Evolutionary conservation across 495 filamentous ascomycete species (phyloP).

Genomic region (Melanomma pulvis-pyrius): DNA sequence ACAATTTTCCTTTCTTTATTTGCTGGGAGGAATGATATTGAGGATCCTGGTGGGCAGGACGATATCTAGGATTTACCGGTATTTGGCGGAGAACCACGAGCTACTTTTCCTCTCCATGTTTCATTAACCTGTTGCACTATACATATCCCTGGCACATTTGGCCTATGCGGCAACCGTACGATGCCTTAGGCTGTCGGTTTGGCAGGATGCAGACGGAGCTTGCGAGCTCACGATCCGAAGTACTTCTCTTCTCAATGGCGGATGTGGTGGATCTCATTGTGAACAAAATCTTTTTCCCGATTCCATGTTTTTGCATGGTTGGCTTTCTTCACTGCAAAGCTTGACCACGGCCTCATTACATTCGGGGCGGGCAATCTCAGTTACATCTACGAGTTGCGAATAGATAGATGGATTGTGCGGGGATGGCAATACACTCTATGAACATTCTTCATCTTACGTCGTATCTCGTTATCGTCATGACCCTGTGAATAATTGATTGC

Average conservation of each 20-base stretch:
- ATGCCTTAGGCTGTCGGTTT: not conserved
- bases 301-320: not conserved
- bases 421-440: not conserved
- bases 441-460: not conserved
- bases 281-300: not conserved
- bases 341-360: not conserved
- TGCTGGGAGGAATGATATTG: conserved; percentile 26
- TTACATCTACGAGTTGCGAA: conserved; percentile 6
- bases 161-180: not conserved
- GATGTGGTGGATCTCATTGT: not conserved
- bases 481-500: no score
- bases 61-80: conserved; percentile 23
- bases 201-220: not conserved
- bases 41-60: conserved; percentile 1
- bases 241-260: not conserved
- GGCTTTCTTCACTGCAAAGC: not conserved
- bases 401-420: not conserved
- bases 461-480: no score
- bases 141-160: not conserved
- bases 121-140: not conserved
- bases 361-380: not conserved
- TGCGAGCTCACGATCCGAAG: not conserved
- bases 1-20: conserved; percentile 15
- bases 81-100: conserved; percentile 3
- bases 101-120: not conserved